phyloP scores from a whole-genome alignment of 352 stramenopile genomes.

The Globisporangium ultimum region DNA sequence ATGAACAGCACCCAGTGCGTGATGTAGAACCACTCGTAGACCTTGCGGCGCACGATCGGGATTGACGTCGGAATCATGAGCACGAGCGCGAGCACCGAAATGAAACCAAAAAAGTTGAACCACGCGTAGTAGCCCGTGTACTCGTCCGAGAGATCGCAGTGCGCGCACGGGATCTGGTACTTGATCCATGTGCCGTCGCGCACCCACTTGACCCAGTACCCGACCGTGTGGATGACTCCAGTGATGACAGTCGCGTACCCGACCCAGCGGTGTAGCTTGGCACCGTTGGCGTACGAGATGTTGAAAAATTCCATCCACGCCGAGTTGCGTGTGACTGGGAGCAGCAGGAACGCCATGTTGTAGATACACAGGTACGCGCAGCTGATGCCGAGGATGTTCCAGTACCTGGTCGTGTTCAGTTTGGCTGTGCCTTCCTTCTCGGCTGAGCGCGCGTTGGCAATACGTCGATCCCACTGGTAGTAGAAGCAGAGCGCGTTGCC shows the following conservation, averaged over 20 bases:
- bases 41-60: constrained; percentile 45
- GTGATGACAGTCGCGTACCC: constrained; percentile 53
- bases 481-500: constrained; percentile 62
- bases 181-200: constrained; percentile 36
- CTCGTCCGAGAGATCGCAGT: constrained; percentile 36
- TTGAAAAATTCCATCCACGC: constrained; percentile 73
- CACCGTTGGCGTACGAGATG: constrained; percentile 52
- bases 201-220: constrained; percentile 50
- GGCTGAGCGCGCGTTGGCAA: constrained; percentile 16
- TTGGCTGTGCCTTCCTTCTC: constrained; percentile 18
- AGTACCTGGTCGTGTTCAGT: constrained; percentile 52
- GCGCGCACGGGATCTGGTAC: constrained; percentile 45
- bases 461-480: constrained; percentile 48
- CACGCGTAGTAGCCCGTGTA: constrained; percentile 44
- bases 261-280: constrained; percentile 65
- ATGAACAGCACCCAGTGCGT: constrained; percentile 55
- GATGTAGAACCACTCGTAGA: constrained; percentile 61
- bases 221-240: constrained; percentile 38
- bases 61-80: constrained; percentile 57
- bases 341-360: constrained; percentile 69
- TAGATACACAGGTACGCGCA: constrained; percentile 56
- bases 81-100: constrained; percentile 41
- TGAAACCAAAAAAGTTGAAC: constrained; percentile 58
- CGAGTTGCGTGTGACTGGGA: constrained; percentile 53
- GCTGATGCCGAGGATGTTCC: constrained; percentile 49